Conservation (phyloP, 148 eudicot species). For the Rhododendron ovatum region DNA sequence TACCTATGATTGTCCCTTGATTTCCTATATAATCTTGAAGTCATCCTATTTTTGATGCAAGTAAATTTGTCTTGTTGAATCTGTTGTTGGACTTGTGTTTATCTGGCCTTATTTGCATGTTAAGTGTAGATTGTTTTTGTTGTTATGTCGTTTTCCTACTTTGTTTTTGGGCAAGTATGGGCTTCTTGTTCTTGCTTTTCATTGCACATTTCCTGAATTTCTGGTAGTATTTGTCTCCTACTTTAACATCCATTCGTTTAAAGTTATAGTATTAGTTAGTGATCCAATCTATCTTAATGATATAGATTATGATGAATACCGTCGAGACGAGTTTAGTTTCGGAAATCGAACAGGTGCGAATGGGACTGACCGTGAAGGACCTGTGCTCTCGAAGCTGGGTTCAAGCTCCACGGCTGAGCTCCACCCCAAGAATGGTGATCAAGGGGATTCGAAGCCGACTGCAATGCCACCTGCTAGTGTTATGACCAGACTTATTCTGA, state of each 20-base stretch:
- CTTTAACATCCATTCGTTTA: constrained; percentile 14
- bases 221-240: constrained; percentile 16
- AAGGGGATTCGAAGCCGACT: constrained; percentile 24
- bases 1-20: constrained; percentile 1
- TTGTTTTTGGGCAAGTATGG: not conserved
- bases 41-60: not conserved
- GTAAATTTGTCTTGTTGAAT: constrained; percentile 17
- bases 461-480: constrained; percentile 87
- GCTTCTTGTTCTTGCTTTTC: not conserved
- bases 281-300: not conserved
- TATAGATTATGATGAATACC: constrained; percentile 74
- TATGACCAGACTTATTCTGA: constrained; percentile 91
- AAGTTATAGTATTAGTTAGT: not conserved
- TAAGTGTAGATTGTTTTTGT: not conserved
- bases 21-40: not conserved
- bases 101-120: not conserved
- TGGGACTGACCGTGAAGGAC: constrained; percentile 52
- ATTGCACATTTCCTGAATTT: constrained; percentile 16
- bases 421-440: constrained; percentile 46
- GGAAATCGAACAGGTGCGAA: constrained; percentile 46
- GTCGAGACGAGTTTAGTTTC: constrained; percentile 77
- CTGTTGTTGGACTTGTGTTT: not conserved
- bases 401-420: constrained; percentile 80
- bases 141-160: not conserved
- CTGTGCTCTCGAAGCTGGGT: constrained; percentile 69